A percentile compares a stretch with the other conserved stretches of the same genome.
These are phyloP conservation scores for Calocera viscosa DNA, from an alignment of 768 basidiomycete genomes.

Conservation along the genomic window DNA sequence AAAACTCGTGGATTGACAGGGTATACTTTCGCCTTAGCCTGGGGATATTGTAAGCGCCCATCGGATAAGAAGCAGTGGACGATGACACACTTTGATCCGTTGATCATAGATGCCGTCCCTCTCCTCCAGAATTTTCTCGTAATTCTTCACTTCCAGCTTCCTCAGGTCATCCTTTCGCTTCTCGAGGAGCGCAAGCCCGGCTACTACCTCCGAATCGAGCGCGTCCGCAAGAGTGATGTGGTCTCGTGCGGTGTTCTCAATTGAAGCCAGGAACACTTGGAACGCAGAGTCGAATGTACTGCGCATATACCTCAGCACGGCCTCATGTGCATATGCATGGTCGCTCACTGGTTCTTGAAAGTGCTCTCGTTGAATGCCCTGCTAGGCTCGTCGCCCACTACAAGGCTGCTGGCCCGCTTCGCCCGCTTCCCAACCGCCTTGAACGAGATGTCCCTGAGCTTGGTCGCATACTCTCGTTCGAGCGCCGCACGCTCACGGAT, in stretches of 20 bases:
- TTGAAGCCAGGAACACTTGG: constrained; percentile 49
- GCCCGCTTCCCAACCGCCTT: constrained; percentile 61
- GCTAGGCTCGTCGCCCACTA: constrained; percentile 56
- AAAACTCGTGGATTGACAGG: too few relatives aligned
- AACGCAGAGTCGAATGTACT: constrained; percentile 69
- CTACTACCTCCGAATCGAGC: constrained; percentile 47
- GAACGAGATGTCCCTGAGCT: constrained; percentile 51
- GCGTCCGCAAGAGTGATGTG: constrained; percentile 55
- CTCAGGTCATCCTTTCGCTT: constrained; percentile 51
- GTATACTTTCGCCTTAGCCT: constrained; percentile 54
- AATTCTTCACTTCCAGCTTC: constrained; percentile 63
- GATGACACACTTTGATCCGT: constrained; percentile 47
- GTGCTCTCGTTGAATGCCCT: constrained; percentile 45
- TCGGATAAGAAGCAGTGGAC: background rate
- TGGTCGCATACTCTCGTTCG: constrained; percentile 68
- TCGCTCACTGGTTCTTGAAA: constrained; percentile 43
- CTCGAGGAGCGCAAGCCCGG: constrained; percentile 48
- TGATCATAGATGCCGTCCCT: constrained; percentile 56
- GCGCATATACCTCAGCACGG: constrained; percentile 7
- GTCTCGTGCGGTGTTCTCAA: constrained; percentile 50
- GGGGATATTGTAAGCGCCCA: background rate
- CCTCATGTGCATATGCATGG: constrained; percentile 8
- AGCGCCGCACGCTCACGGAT: constrained; percentile 52
- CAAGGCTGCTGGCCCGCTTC: constrained; percentile 41
- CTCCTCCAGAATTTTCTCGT: constrained; percentile 56